Base-by-base conservation (phyloP, 2,329 filamentous ascomycete species). In the Cercospora sp. region DNA sequence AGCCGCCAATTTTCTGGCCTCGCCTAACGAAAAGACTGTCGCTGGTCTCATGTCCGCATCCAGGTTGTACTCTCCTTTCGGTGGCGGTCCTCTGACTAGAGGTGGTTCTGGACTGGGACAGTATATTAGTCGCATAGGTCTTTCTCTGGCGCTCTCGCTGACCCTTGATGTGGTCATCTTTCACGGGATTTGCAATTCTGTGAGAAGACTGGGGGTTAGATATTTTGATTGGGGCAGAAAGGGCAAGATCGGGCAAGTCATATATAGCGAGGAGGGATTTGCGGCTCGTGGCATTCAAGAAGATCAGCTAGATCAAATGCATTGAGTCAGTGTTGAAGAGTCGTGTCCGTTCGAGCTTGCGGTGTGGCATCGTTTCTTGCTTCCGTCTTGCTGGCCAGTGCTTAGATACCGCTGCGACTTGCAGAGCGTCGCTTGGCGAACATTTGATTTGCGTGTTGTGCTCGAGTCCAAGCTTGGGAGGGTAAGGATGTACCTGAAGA, bases 201-300 rank as follows among this genome's bases (percentile, higher is more conserved):
- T 71, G 2, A 64, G 70, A 12, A 70, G 62, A 36, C 48, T 72
- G 13, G 75, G 74, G 2, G 64, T 61, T 3, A 42, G 30, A 16
- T 36, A 57, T n/a, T 75, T 71, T 58, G 69, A 67, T 8, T 76
- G 74, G 75, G 67, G 68, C 10, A 59, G 60, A 13, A 67, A 23
- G 30, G 65, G 67, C 8, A 68, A 58, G 58, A 68, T 64, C n/a
- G 66, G 60, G 26, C 48, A 36, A 26, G 31, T 63, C 30, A 68
- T 68, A 20, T 65, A 66, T 30, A 68, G 58, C 26, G 64, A 57
- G 31, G 64, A 63, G 30, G 59, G 59, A 0, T 65, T 62, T 30
- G 18, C 55, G 28, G 55, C 28, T 59, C 55, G 16, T 36, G 55
- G 18, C 1, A 59, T n/a, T 59, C n/a, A 20, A 20, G 55, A 1